Percentiles rank a stretch among this genome's conserved stretches.
phyloP scores from a whole-genome alignment of 2,329 filamentous ascomycete genomes.

The Ceratocystiopsis sp. region DNA sequence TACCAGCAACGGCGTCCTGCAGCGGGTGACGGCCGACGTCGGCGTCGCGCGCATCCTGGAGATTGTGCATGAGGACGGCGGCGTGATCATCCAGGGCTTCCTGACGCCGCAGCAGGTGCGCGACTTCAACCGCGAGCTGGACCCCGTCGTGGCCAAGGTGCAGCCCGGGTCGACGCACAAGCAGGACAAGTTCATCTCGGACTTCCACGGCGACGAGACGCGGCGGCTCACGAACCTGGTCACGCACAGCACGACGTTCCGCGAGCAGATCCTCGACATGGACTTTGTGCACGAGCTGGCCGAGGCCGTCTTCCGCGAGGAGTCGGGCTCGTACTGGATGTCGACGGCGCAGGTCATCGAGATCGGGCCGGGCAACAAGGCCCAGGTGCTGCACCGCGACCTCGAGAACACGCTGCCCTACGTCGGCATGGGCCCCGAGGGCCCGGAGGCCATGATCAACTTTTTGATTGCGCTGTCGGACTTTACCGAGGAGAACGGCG shows the following conservation, averaged over 20 bases:
- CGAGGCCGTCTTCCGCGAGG: slow-evolving; percentile 11
- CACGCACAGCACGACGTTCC: slow-evolving; percentile 13
- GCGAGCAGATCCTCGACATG: slow-evolving; percentile 14
- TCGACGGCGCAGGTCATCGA: slow-evolving; percentile 11
- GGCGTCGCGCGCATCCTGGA: slow-evolving; percentile 3
- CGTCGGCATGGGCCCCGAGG: slow-evolving; percentile 12
- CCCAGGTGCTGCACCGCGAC: slow-evolving; percentile 16
- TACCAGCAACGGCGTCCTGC: neutral
- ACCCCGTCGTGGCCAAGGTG: slow-evolving; percentile 9
- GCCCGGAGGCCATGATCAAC: slow-evolving; percentile 10
- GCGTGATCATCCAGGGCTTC: slow-evolving; percentile 14
- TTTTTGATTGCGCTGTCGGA: slow-evolving; percentile 14
- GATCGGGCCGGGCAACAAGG: slow-evolving; percentile 11
- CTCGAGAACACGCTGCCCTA: slow-evolving; percentile 11
- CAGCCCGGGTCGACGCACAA: neutral
- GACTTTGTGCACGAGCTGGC: slow-evolving; percentile 15
- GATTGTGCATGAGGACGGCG: slow-evolving; percentile 10
- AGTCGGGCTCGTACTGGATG: slow-evolving; percentile 15
- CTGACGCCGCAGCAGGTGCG: slow-evolving; percentile 10
- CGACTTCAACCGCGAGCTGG: slow-evolving; percentile 12
- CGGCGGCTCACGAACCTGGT: slow-evolving; percentile 13
- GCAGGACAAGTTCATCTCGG: slow-evolving; percentile 1
- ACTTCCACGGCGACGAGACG: slow-evolving; percentile 13
- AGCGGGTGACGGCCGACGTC: neutral
- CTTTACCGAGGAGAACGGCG: slow-evolving; percentile 15